Base-by-base conservation (phyloP, 164 flowering plant genomes). In the Taxillus chinensis region DNA sequence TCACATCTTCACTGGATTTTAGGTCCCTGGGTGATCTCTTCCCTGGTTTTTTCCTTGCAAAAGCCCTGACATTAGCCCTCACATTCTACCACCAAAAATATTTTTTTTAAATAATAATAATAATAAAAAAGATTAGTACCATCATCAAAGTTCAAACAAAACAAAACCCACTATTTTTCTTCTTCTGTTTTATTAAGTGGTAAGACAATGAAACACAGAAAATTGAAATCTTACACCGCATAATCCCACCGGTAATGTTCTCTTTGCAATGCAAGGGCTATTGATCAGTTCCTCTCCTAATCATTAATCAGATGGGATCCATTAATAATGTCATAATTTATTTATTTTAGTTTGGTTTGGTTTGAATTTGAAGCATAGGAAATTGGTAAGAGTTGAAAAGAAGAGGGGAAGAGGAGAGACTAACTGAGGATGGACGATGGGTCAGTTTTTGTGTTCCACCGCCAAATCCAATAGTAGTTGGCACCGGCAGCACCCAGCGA, bases 31-130 rank as follows among this genome's bases (percentile, higher is more conserved):
- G 75, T 54, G 55, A 62, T 59, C 70, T 83, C 70, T 77, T 83
- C 27, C 50, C 67, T 50, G 79, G 71, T 2, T 79, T 81, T 45
- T 64, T 70, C 27, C 76, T 66, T 4, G 87, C 80, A 70, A 73
- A 79, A 45, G 75, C 77, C 66, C 45, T 78, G 8, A 71, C 56
- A 13, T 45, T 38, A 52, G 60, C 64, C 74, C 67, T 63, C 54
- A 52, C 55, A 49, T 60, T 56, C 89, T 87, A 67, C 63, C 27
- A 27, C 27, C 27, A 27, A 27, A 2, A 27, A 27, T 0, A 27
- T 27, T 27, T n/a, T n/a, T n/a, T n/a, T n/a, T n/a, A n/a, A n/a
- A 27, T 40, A 50, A 37, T 59, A 59, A 13, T 56, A 12, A 3
- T 0, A 48, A 48, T 4, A 48, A 48, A 6, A 43, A 43, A 6